These are phyloP conservation scores for Boletus smithii DNA, from an alignment of 1,284 basidiomycete genomes.

Conservation along the genomic window DNA sequence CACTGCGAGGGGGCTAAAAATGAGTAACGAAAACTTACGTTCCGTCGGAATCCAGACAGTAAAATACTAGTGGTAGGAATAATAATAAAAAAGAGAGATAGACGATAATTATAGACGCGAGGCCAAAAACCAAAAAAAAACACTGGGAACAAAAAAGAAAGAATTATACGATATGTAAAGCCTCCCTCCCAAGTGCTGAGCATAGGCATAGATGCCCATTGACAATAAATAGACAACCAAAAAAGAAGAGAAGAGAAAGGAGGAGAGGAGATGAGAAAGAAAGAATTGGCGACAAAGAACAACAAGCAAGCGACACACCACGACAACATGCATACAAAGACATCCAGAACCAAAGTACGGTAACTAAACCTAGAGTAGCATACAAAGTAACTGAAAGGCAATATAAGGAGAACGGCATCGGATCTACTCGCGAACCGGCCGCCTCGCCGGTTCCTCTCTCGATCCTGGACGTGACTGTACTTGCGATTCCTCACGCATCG, in stretches of 20 bases:
- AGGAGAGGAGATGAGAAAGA: background rate
- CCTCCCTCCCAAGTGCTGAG: background rate
- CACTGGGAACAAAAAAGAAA: constrained; percentile 1
- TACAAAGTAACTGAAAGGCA: constrained; percentile 7
- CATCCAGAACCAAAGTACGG: no score
- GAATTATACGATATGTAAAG: constrained; percentile 17
- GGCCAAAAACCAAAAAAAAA: background rate
- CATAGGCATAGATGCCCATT: background rate
- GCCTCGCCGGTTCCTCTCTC: constrained; percentile 17
- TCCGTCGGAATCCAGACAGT: no score
- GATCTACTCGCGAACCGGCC: constrained; percentile 16
- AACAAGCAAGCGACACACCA: background rate
- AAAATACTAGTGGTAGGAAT: background rate
- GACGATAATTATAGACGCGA: constrained; percentile 1
- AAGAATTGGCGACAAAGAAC: background rate
- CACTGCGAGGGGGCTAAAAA: constrained; percentile 1
- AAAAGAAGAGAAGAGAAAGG: background rate
- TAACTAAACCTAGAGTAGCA: background rate
- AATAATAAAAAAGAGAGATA: background rate
- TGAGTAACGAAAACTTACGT: background rate
- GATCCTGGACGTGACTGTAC: constrained; percentile 25
- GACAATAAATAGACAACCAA: constrained; percentile 1
- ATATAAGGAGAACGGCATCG: no score
- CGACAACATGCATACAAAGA: background rate
- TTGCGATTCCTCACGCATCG: constrained; percentile 17